Base-by-base conservation (phyloP, 129 eudicot species). In the Apium graveolens region DNA sequence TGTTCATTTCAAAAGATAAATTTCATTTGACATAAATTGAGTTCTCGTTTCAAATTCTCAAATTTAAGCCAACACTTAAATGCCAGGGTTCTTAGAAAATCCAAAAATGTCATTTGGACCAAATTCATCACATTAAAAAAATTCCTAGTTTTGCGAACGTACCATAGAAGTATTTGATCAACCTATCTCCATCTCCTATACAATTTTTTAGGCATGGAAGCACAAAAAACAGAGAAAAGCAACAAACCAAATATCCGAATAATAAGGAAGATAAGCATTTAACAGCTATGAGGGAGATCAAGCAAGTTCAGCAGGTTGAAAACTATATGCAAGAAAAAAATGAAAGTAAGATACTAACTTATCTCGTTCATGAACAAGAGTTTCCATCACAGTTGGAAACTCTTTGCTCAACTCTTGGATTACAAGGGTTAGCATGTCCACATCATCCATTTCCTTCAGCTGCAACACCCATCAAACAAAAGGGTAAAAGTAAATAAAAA, bases 351-450 rank as follows among this genome's bases (percentile, higher is more conserved):
- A 80, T 66, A 83, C 96, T 88, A 73, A 96, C 99, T 80, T 87
- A 81, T 96, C 99, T 51, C 99, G 87, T 80, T 96, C 99, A 48
- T 84, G 91, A 63, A 96, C 99, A 73, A 96, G 99, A 78, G 97
- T 96, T 87, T 92, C 97, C 97, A 92, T 88, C 21, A 96, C 84
- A 74, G 97, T 92, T 35, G 99, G 99, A 44, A 86, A 92, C 74
- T 85, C 81, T 88, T 96, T 89, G 90, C 97, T 96, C 97, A 96
- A 86, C 78, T 96, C 97, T 88, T 96, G 97, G 80, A 92, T 89
- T 77, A 92, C 88, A 78, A 90, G 92, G 11, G 97, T 96, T 82
- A 96, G 80, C 97, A 96, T 92, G 84, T 96, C 99, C 76, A 77
- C 97, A 44, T 96, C 95, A 75, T 96, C 86, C 93, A 96, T 84